Percentiles rank a stretch among this genome's conserved stretches.
phyloP scores from a whole-genome alignment of 345 rosid genomes.

The Diplotaxis tenuifolia region DNA sequence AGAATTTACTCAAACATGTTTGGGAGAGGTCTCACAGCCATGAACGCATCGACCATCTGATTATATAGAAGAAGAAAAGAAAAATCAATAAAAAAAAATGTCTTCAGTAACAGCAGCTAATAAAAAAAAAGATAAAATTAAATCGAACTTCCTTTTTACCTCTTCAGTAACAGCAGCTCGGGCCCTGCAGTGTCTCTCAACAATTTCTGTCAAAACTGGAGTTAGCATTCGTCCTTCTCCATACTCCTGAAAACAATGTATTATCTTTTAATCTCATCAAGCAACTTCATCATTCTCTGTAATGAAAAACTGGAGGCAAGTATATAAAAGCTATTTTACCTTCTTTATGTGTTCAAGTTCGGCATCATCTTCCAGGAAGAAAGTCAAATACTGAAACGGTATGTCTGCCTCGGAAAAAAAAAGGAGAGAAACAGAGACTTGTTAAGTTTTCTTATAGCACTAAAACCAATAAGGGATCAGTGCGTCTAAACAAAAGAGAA shows the following conservation, averaged over 20 bases:
- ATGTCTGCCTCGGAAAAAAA: too few species aligned
- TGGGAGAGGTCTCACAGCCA: constrained; percentile 91
- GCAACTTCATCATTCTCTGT: background rate
- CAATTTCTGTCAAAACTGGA: constrained; percentile 66
- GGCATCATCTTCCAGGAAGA: constrained; percentile 79
- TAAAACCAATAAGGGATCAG: too few species aligned
- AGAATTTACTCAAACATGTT: constrained; percentile 55
- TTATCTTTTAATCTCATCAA: background rate
- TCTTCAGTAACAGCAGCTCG: constrained; percentile 81
- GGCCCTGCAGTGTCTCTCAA: constrained; percentile 74
- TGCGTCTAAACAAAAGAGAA: too few species aligned
- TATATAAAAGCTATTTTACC: constrained; percentile 39
- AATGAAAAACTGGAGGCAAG: background rate
- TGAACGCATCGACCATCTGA: constrained; percentile 95
- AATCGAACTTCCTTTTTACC: constrained; percentile 42
- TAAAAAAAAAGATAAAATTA: background rate
- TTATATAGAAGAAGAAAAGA: background rate
- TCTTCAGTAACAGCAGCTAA: background rate
- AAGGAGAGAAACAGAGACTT: too few species aligned
- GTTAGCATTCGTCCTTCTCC: background rate
- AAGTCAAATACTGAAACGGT: constrained; percentile 72
- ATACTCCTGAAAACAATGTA: background rate
- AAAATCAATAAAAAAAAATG: background rate
- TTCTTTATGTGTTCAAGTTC: constrained; percentile 80
- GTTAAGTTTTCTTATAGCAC: too few species aligned